Percentiles rank a stretch among this genome's conserved stretches.
These are phyloP conservation scores for Daldinia sp. DNA, from an alignment of 2,329 filamentous ascomycete genomes.

Conservation along the genomic window DNA sequence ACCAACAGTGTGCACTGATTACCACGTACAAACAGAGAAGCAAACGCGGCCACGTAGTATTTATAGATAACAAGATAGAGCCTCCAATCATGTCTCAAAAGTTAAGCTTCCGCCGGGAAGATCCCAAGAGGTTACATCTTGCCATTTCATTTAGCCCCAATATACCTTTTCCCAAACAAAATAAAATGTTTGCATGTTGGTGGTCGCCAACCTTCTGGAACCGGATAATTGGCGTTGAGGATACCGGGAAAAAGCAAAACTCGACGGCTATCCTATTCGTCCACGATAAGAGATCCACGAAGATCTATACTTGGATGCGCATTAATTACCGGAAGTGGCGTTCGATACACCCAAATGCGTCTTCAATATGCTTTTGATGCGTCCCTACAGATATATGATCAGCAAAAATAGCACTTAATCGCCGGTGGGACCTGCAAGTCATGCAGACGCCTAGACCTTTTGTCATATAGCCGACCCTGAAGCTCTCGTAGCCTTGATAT, in stretches of 20 bases:
- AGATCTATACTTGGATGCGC: conserved; percentile 11
- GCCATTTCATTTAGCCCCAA: conserved; percentile 21
- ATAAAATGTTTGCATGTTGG: conserved; percentile 10
- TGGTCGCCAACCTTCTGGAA: conserved; percentile 9
- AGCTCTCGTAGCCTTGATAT: background rate
- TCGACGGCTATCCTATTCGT: conserved; percentile 12
- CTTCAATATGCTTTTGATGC: background rate
- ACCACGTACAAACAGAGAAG: background rate
- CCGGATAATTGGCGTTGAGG: conserved; percentile 12
- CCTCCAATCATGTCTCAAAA: background rate
- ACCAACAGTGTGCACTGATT: too few relatives aligned
- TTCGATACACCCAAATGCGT: background rate
- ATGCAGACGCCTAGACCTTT: background rate
- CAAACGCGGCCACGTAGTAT: background rate
- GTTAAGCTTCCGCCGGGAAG: conserved; percentile 8
- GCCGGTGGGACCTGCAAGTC: background rate
- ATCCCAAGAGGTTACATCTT: conserved; percentile 13
- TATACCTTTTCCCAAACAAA: too few relatives aligned
- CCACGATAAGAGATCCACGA: conserved; percentile 11
- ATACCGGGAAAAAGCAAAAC: conserved; percentile 9
- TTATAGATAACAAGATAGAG: background rate
- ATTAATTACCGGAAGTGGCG: conserved; percentile 5
- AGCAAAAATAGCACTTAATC: background rate
- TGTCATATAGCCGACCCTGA: background rate
- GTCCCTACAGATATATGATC: background rate